Evolutionary conservation across 192 early-diverging fungal genomes (phyloP).

Genomic region (Podila horticola): DNA sequence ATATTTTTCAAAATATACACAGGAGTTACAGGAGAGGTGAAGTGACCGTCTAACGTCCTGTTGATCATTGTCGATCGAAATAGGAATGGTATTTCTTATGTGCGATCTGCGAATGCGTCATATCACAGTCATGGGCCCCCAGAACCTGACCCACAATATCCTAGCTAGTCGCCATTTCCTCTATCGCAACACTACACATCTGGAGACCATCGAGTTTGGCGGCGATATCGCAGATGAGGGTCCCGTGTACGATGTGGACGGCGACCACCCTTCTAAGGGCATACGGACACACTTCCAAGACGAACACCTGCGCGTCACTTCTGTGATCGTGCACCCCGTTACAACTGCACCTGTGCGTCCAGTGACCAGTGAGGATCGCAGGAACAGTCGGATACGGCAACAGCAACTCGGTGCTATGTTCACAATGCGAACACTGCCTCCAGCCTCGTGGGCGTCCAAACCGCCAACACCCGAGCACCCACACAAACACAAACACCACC

Average conservation of each 20-base stretch:
- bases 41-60: not conserved
- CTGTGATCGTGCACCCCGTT: not conserved
- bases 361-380: too few species aligned
- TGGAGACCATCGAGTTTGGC: conserved; percentile 5
- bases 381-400: too few species aligned
- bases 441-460: too few species aligned
- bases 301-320: not conserved
- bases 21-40: not conserved
- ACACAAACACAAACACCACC: too few species aligned
- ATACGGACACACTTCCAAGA: not conserved
- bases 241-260: too few species aligned
- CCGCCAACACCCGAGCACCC: too few species aligned
- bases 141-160: conserved; percentile 80
- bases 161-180: conserved; percentile 80
- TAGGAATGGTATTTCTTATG: conserved; percentile 88
- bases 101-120: conserved; percentile 72
- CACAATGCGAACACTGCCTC: too few species aligned
- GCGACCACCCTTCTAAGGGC: too few species aligned
- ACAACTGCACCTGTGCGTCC: too few species aligned
- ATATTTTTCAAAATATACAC: too few species aligned
- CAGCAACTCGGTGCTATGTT: too few species aligned
- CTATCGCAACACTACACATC: not conserved
- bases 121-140: conserved; percentile 73
- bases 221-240: too few species aligned
- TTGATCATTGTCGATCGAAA: not conserved